Base-by-base conservation (phyloP, 495 filamentous ascomycete species). In the Sabuloglossum arenarium region DNA sequence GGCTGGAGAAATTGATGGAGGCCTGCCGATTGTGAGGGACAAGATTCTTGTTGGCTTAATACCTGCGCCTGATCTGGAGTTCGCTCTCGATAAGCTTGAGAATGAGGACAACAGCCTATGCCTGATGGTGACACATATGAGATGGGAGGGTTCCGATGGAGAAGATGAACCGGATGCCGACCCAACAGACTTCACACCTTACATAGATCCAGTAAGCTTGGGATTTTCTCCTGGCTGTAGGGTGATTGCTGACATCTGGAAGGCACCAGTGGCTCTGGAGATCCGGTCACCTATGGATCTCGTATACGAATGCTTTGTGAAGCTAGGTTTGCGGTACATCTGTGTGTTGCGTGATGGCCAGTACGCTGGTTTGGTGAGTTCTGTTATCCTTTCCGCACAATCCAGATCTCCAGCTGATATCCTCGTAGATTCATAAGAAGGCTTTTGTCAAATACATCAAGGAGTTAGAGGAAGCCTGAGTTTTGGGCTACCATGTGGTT, bases 251-350 rank as follows among this genome's bases (percentile, higher is more conserved):
- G 16, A 43, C 53, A 47, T 0, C 39, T 24, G 3, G 19, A 45
- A 79, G 75, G 84, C 90, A 24, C 91, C 91, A 1, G 73, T 98
- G 16, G 79, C 89, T 6, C 71, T 98, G 25, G 91, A 97, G 64
- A 82, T 93, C 29, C 78, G 83, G 62, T 89, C 83, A 1, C 88
- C 91, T 1, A 91, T 98, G 75, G 90, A 98, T 66, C 66, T 97
- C 53, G 91, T 95, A 39, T 96, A 94, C 60, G 90, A 98, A 65
- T 94, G 87, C 62, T 98, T 97, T 69, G 86, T 86, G 45, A 98
- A 98, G 67, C 70, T 98, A 19, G 91, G 91, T 0, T 66, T 98
- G 58, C 74, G 91, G 56, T 97, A 96, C 67, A 80, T 98, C 45
- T 97, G 91, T 68, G 88, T 94, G 21, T 67, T 94, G 25, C 76